Evolutionary conservation across 768 basidiomycete genomes (phyloP).

Genomic region (Suillus occidentalis): DNA sequence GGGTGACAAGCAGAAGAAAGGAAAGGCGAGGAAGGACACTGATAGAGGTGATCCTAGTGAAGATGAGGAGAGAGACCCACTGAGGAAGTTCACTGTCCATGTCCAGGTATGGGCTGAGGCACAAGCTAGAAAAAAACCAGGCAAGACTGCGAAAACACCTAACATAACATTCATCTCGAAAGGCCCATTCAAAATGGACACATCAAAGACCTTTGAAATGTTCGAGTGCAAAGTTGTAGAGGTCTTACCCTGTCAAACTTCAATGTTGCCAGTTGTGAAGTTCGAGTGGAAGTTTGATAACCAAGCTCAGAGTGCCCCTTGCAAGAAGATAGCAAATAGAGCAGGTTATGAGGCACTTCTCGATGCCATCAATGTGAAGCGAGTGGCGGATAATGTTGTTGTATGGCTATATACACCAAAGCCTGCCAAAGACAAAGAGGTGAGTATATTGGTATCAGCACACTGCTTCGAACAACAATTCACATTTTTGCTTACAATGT

Average conservation of each 20-base stretch:
- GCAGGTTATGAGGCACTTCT: slow-evolving; percentile 10
- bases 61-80: background rate
- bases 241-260: slow-evolving; percentile 3
- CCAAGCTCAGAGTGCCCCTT: slow-evolving; percentile 5
- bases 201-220: background rate
- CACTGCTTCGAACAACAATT: slow-evolving; percentile 4
- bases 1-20: too few species aligned
- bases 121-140: background rate
- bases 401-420: slow-evolving; percentile 5
- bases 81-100: slow-evolving; percentile 6
- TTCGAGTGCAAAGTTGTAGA: background rate
- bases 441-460: background rate
- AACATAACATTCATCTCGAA: background rate
- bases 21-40: too few species aligned
- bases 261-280: background rate
- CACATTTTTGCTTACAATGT: background rate
- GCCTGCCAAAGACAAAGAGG: slow-evolving; percentile 7
- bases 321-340: slow-evolving; percentile 6
- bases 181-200: slow-evolving; percentile 10
- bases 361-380: slow-evolving; percentile 15
- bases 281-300: slow-evolving; percentile 13
- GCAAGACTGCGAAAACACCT: background rate
- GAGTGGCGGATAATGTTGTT: slow-evolving; percentile 2
- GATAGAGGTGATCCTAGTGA: background rate
- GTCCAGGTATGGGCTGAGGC: slow-evolving; percentile 5